phyloP scores from a whole-genome alignment of 1,284 basidiomycete species.

The Pyrrhoderma lamaoense region DNA sequence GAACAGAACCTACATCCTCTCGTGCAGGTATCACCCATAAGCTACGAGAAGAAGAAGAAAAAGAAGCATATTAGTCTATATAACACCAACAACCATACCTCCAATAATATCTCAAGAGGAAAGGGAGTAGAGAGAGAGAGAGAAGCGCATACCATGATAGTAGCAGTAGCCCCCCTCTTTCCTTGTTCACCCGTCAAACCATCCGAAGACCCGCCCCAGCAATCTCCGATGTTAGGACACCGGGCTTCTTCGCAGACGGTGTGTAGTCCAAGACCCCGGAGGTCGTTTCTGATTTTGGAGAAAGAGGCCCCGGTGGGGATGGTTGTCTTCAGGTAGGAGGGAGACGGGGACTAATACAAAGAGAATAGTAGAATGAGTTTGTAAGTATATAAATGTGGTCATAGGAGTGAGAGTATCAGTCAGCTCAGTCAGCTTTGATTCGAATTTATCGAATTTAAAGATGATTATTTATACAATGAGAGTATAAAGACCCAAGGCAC shows the following conservation, averaged over 20 bases:
- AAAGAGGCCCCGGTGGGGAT: constrained; percentile 89
- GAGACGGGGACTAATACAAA: constrained; percentile 75
- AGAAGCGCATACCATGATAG: constrained; percentile 79
- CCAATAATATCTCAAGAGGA: neutral
- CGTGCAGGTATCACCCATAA: constrained; percentile 99
- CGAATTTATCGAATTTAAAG: no score
- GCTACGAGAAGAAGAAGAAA: constrained; percentile 35
- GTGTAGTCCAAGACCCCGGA: constrained; percentile 85
- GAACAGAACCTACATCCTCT: constrained; percentile 97
- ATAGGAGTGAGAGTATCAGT: no score
- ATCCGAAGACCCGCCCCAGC: constrained; percentile 88
- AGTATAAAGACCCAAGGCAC: no score
- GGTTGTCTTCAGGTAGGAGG: constrained; percentile 87
- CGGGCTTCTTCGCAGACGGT: constrained; percentile 99
- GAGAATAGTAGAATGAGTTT: neutral
- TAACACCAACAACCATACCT: no score
- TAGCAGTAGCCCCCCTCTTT: constrained; percentile 88
- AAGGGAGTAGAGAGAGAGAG: neutral
- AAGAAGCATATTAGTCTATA: no score
- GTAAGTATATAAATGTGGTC: no score
- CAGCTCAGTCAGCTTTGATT: no score
- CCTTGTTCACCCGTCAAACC: constrained; percentile 66
- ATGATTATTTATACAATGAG: no score
- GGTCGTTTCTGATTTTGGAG: constrained; percentile 90
- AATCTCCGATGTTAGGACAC: constrained; percentile 99